A percentile compares a stretch with the other conserved stretches of the same genome.
Conservation (phyloP, 2,329 filamentous ascomycete species). For the Stachybotrys elegans region DNA sequence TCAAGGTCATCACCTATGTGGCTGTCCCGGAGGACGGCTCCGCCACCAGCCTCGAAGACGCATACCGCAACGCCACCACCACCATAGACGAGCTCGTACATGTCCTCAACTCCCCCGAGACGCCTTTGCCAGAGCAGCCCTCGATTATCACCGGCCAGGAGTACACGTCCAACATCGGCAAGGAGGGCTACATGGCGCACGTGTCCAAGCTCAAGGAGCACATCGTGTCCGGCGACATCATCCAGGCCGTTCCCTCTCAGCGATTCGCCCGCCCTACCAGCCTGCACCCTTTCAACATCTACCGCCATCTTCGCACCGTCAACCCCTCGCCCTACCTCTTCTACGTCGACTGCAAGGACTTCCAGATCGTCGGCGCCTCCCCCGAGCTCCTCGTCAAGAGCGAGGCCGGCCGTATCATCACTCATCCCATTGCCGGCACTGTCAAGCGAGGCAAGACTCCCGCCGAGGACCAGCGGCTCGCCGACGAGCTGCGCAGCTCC, state of each 20-base stretch:
- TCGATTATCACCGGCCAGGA: conserved; percentile 69
- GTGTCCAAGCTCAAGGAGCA: conserved; percentile 83
- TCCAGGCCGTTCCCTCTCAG: conserved; percentile 95
- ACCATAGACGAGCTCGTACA: conserved; percentile 64
- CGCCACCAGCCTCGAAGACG: conserved; percentile 47
- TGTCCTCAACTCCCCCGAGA: conserved; percentile 68
- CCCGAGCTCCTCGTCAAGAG: conserved; percentile 93
- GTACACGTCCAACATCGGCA: conserved; percentile 90
- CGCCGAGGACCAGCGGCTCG: conserved; percentile 76
- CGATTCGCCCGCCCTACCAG: conserved; percentile 83
- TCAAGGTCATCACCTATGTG: conserved; percentile 92
- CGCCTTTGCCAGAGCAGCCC: conserved; percentile 70
- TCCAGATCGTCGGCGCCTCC: conserved; percentile 92
- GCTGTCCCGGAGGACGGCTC: conserved; percentile 54
- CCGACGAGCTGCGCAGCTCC: conserved; percentile 69
- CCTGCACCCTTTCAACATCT: conserved; percentile 96
- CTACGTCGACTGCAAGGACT: conserved; percentile 85
- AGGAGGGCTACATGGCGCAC: conserved; percentile 82
- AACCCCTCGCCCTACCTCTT: conserved; percentile 98
- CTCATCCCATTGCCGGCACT: conserved; percentile 94
- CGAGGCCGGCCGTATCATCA: conserved; percentile 82
- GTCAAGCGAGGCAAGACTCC: conserved; percentile 78
- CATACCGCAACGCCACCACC: conserved; percentile 61
- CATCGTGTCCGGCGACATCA: conserved; percentile 89
- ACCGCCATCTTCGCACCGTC: conserved; percentile 91